phyloP scores from a whole-genome alignment of 345 rosid genomes.

The Excoecaria agallocha region DNA sequence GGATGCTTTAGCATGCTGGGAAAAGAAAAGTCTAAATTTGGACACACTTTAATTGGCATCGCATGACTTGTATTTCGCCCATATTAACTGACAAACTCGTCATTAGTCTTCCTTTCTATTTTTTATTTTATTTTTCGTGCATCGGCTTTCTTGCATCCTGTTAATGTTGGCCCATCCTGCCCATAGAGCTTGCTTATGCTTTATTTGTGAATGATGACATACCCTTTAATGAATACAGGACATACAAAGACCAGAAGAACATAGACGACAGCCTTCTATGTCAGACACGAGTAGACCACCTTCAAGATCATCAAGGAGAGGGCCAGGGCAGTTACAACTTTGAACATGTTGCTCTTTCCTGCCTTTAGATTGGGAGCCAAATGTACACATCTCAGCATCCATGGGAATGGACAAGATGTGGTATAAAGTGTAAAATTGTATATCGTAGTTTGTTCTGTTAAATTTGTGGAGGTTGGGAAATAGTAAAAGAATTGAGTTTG shows the following conservation, averaged over 20 bases:
- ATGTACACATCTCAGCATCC: constrained; percentile 18
- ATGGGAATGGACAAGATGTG: constrained; percentile 25
- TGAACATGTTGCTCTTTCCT: constrained; percentile 23
- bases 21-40: background rate
- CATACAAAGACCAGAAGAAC: constrained; percentile 58
- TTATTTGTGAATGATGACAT: background rate
- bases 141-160: background rate
- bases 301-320: constrained; percentile 69
- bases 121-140: too few species aligned
- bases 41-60: background rate
- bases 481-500: constrained; percentile 35
- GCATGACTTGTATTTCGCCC: background rate
- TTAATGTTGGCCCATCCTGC: background rate
- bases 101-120: too few species aligned
- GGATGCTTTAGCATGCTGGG: background rate
- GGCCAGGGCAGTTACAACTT: constrained; percentile 67
- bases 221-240: constrained; percentile 43
- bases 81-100: background rate
- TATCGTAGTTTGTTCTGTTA: constrained; percentile 42
- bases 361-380: constrained; percentile 23
- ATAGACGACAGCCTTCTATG: constrained; percentile 26
- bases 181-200: background rate
- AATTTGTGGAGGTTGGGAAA: constrained; percentile 36
- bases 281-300: constrained; percentile 51
- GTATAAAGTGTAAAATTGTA: constrained; percentile 60